Evolutionary conservation across 345 rosid genomes (phyloP).

Genomic region (Bruguiera sexangula): DNA sequence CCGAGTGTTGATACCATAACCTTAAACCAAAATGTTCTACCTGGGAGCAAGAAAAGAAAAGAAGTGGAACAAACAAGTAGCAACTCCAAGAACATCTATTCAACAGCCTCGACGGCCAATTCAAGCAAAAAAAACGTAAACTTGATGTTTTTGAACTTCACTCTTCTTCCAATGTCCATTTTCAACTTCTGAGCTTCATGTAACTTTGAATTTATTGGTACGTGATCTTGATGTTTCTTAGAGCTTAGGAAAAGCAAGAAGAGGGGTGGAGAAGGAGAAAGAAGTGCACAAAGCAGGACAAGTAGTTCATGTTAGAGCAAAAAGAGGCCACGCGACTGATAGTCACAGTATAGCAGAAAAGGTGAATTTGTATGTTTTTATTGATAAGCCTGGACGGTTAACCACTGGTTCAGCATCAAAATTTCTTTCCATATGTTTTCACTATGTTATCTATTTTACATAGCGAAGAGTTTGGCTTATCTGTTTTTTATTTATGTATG

Average conservation of each 20-base stretch:
- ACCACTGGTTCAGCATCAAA: not conserved
- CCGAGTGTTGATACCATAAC: slow-evolving; percentile 4
- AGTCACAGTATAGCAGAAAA: slow-evolving; percentile 64
- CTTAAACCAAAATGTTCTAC: slow-evolving; percentile 15
- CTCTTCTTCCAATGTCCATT: not conserved
- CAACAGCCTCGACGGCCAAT: slow-evolving; percentile 20
- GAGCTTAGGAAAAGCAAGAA: slow-evolving; percentile 11
- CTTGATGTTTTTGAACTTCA: not conserved
- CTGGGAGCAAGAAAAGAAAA: slow-evolving; percentile 28
- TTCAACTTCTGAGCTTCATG: not conserved
- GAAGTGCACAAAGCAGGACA: slow-evolving; percentile 11
- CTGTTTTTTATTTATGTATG: not conserved
- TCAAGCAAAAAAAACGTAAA: slow-evolving; percentile 24
- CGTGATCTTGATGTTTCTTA: not conserved
- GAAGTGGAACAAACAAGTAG: slow-evolving; percentile 22
- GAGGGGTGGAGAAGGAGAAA: slow-evolving; percentile 17
- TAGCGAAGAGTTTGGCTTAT: not conserved
- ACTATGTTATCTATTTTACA: no score
- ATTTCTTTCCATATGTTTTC: not conserved
- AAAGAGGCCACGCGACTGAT: slow-evolving; percentile 72
- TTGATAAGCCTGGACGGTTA: not conserved
- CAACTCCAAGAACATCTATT: slow-evolving; percentile 22
- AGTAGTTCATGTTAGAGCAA: slow-evolving; percentile 47
- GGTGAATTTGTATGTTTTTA: slow-evolving; percentile 26
- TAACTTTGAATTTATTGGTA: not conserved